A percentile compares a stretch with the other conserved stretches of the same genome.
These are phyloP conservation scores for Vanderwaltozyma verrucispora DNA, from an alignment of 805 yeast genomes.

Conservation along the genomic window DNA sequence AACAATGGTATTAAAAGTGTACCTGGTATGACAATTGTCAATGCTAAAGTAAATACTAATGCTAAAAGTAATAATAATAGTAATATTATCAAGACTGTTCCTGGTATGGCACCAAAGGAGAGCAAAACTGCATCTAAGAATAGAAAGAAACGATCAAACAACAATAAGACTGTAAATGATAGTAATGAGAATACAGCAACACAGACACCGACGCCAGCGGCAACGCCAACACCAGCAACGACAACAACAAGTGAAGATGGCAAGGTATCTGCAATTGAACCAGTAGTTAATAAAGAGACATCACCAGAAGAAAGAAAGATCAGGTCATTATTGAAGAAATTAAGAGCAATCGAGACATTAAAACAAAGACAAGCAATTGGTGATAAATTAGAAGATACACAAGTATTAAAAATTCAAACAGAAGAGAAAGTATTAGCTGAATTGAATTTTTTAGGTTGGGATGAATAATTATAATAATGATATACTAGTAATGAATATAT, in stretches of 20 bases:
- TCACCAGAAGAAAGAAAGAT: conserved; percentile 87
- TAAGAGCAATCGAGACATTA: conserved; percentile 88
- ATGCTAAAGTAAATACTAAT: conserved; percentile 15
- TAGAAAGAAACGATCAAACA: conserved; percentile 58
- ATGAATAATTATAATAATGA: conserved; percentile 29
- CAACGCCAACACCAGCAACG: conserved; percentile 10
- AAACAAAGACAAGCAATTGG: conserved; percentile 77
- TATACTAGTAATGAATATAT: no score
- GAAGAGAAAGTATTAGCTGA: conserved; percentile 75
- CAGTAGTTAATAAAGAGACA: conserved; percentile 11
- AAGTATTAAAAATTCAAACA: conserved; percentile 76
- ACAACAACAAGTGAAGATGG: conserved; percentile 2
- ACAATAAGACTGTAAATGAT: conserved; percentile 34
- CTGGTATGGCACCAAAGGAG: conserved; percentile 42
- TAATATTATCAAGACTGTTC: conserved; percentile 28
- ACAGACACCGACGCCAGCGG: conserved; percentile 4
- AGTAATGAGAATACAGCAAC: conserved; percentile 13
- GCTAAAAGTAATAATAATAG: no score
- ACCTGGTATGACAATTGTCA: conserved; percentile 36
- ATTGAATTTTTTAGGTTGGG: conserved; percentile 67
- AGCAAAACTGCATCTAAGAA: conserved; percentile 62
- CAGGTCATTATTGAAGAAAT: conserved; percentile 80
- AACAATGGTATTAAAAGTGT: conserved; percentile 28
- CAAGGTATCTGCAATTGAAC: neutral
- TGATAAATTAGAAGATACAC: conserved; percentile 87